Base-by-base conservation (phyloP, 441 rosid genomes). In the Daphne laureola region DNA sequence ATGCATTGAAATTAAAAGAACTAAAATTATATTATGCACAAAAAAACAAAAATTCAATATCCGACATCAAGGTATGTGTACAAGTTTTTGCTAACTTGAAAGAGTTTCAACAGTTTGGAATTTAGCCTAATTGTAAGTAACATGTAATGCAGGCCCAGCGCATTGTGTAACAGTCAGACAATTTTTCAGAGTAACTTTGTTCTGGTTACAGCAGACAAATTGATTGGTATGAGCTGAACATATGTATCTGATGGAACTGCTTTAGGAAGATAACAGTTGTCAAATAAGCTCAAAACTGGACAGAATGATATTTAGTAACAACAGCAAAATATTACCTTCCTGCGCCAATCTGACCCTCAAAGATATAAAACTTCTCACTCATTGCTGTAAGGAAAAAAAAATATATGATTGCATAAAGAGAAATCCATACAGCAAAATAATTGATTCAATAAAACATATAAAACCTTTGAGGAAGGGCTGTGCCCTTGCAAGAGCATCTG, bases 321-420 rank as follows among this genome's bases (percentile, higher is more conserved):
- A 62, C 46, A 73, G 71, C 54, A 58, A 63, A 68, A 14, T 67
- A 59, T 31, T 73, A 92, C 98, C 98, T 77, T 74, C 83, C 94
- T 70, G 84, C 88, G 67, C 95, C 90, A 59, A 79, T 64, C 79
- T 88, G 89, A 63, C 91, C 93, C 43, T 84, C 90, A 59, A 84
- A 88, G 43, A 79, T 60, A 67, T 80, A 84, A 49, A 86, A 74
- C 74, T 70, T 84, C 55, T 84, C 76, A 40, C 80, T 78, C 89
- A 92, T 86, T 59, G 85, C 98, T 92, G 84, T 67, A 63, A 41
- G 45, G 27, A 67, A 64, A 64, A 68, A 52, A 57, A 46, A 54
- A 63, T 31, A 9, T 53, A 46, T 54, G 54, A 66, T 57, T 38
- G 55, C 7, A 53, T 25, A 53, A 21, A 45, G 15, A n/a, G 41